Base-by-base conservation (phyloP, 1,284 basidiomycete genomes). In the Leucoagaricus sp. region DNA sequence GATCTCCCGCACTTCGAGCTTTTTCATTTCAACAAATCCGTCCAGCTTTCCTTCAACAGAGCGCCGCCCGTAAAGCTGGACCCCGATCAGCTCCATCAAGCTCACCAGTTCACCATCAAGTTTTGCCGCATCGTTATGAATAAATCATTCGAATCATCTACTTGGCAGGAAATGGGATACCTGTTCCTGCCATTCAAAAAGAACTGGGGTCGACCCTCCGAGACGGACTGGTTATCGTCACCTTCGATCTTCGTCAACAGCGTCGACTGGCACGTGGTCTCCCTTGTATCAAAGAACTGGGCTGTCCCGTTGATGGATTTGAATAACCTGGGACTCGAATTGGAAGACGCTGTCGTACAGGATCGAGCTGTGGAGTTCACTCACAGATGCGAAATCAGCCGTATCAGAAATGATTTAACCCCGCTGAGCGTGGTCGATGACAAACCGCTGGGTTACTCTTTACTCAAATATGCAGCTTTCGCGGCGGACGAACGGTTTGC, bases 331-430 rank as follows among this genome's bases (percentile, higher is more conserved):
- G 69, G 72, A 15, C 64, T 71, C 21, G 80, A 78, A 55, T 67
- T 85, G 8, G 65, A 76, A 53, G 87, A 91, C 61, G 82, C 85
- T 23, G 72, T 93, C 21, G 73, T 94, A 31, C 86, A 89, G 67
- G 91, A 92, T 65, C 76, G 89, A 55, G 79, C 77, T 72, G 80
- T 83, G n/a, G 90, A 93, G 67, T 91, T 87, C 64, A 91, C 89
- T 1, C 76, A 86, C 60, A 77, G 86, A 53, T 89, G 85, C 67
- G 80, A 79, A 62, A 79, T 80, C 28, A 67, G 82, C 26, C 72
- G 67, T 48, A 65, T 91, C 34, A 75, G 90, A 54, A 70, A 67
- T 23, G 91, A 93, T 68, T 65, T 93, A 64, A 86, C 77, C 4
- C 91, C 91, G 28, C 68, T 88, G 51, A 90, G 87, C 66, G 86